Conservation (phyloP, 176 grass and related monocot genomes). For the Calamus simplicifolius region DNA sequence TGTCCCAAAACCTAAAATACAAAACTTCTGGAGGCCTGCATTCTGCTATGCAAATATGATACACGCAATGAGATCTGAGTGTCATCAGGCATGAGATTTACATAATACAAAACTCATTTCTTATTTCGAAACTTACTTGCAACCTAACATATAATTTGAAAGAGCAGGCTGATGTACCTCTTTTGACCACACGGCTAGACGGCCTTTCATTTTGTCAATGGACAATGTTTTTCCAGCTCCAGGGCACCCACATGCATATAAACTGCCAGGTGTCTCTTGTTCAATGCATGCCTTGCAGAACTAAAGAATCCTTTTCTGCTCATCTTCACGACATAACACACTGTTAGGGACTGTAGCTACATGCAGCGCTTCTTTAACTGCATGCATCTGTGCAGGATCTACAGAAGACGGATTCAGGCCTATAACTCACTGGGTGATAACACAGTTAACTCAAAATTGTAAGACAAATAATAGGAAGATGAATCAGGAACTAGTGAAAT, state of each 20-base stretch:
- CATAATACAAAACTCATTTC: not conserved
- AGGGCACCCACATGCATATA: slow-evolving; percentile 77
- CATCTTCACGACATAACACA: slow-evolving; percentile 48
- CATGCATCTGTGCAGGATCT: slow-evolving; percentile 74
- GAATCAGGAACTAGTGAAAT: too few relatives aligned
- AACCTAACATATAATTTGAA: too few relatives aligned
- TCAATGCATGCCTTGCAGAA: slow-evolving; percentile 52
- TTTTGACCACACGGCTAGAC: slow-evolving; percentile 43
- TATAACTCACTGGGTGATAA: slow-evolving; percentile 6
- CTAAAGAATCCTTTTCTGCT: slow-evolving; percentile 61
- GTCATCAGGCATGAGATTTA: too few relatives aligned
- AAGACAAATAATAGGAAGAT: slow-evolving; percentile 1
- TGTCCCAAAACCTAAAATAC: too few relatives aligned
- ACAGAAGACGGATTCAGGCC: slow-evolving; percentile 1
- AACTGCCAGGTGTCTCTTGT: slow-evolving; percentile 54
- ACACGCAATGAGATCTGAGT: too few relatives aligned
- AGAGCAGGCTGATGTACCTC: slow-evolving; percentile 30
- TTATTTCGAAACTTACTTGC: too few relatives aligned
- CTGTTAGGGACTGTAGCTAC: slow-evolving; percentile 48
- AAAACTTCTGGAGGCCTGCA: too few relatives aligned
- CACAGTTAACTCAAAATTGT: not conserved
- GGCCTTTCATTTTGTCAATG: slow-evolving; percentile 55
- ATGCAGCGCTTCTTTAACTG: slow-evolving; percentile 73
- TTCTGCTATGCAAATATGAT: too few relatives aligned
- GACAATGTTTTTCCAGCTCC: slow-evolving; percentile 91